These are phyloP conservation scores for Monosporozyma aerobia DNA, from an alignment of 805 yeast species.

Conservation along the genomic window DNA sequence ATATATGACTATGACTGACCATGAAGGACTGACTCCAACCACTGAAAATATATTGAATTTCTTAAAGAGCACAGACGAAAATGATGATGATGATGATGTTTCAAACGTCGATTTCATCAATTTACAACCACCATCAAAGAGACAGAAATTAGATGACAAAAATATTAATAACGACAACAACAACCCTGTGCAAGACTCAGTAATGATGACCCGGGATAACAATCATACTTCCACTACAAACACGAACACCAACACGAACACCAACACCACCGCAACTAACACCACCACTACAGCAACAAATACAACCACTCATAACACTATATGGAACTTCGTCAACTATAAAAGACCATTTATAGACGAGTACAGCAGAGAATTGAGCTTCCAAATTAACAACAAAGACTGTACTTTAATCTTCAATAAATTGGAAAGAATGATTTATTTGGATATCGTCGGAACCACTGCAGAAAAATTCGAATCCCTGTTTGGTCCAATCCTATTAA, in stretches of 20 bases:
- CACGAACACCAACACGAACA: no score
- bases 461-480: constrained; percentile 11
- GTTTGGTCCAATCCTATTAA: constrained; percentile 8
- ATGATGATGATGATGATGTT: neutral
- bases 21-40: neutral
- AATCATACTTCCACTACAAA: no score
- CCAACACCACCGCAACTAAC: no score
- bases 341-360: constrained; percentile 41
- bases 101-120: neutral
- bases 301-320: no score
- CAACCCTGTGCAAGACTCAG: no score
- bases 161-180: neutral
- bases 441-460: constrained; percentile 13
- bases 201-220: no score
- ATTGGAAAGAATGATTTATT: constrained; percentile 17
- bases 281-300: no score
- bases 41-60: neutral
- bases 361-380: constrained; percentile 30
- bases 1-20: neutral
- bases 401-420: constrained; percentile 27
- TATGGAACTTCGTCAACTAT: constrained; percentile 27
- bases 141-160: neutral
- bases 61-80: neutral
- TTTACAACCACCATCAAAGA: neutral
- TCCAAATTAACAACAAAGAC: constrained; percentile 34